Evolutionary conservation across 2,329 filamentous ascomycete genomes (phyloP), one percentile per base, ranked within the genome.

Genomic region (Aspergillus sp.): DNA sequence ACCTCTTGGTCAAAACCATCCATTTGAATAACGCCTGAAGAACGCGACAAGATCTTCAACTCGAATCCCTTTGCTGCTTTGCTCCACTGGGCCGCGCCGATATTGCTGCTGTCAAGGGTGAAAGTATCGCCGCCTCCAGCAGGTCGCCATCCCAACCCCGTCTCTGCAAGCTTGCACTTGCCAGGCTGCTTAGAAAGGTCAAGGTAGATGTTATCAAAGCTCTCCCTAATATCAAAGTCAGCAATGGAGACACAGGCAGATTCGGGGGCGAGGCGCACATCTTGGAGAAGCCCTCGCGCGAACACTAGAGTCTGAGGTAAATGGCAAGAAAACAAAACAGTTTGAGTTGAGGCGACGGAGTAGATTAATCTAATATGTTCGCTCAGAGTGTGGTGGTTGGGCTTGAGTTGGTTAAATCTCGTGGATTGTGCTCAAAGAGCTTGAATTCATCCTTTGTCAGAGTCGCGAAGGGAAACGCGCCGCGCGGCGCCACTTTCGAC

Each of bases 131-230:
- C 91, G 74, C 91, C 93, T 57, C 87, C 88, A 4, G 88, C 86
- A 30, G 94, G 92, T 80, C 96, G 97, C 96, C 96, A 99, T 59
- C 94, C 95, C 71, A 98, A 87, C 63, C 95, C 95, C 57, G 89
- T 93, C 77, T 98, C 94, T 66, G 94, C 93, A 73, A 99, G 93
- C 75, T 95, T 89, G 82, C 93, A 97, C 81, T 94, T 95, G 69
- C 95, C 95, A 62, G 89, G 86, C 79, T 95, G 90, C 79, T 93
- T 95, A 71, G 93, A 97, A 63, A 99, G 87, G 77, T 99, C 94
- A 71, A 99, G 88, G 80, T 95, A 93, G 81, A 98, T 97, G 80
- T 92, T 93, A 76, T 98, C 94, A 81, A 99, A 99, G 75, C 90
- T 95, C 87, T 99, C 95, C 85, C 86, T 89, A 43, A 54, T 48